Conservation (phyloP, 2,329 filamentous ascomycete species). For the Fusarium pininemorale region DNA sequence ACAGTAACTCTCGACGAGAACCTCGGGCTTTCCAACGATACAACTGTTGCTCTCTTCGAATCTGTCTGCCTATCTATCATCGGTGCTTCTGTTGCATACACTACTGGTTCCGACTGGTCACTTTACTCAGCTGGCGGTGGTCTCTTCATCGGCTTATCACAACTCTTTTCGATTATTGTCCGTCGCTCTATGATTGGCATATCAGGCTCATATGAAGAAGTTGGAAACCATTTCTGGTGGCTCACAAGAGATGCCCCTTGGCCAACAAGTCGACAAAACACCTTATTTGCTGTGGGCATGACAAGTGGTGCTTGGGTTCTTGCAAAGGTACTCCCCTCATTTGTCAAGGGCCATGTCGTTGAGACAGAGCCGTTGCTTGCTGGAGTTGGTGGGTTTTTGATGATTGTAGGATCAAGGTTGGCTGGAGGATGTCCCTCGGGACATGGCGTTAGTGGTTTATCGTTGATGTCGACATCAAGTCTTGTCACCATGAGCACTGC, state of each 20-base stretch:
- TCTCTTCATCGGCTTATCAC: constrained; percentile 65
- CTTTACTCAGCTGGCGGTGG: constrained; percentile 64
- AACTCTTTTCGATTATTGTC: constrained; percentile 63
- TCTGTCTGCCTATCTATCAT: constrained; percentile 53
- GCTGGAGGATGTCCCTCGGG: constrained; percentile 75
- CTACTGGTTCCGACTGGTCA: constrained; percentile 31
- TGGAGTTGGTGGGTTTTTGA: constrained; percentile 62
- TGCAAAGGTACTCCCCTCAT: constrained; percentile 45
- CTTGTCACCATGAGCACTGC: constrained; percentile 67
- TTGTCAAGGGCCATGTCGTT: constrained; percentile 39
- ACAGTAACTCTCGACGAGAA: constrained; percentile 50
- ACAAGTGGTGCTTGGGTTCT: constrained; percentile 56
- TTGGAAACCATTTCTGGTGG: constrained; percentile 64
- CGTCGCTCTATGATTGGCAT: constrained; percentile 67
- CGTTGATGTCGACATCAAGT: constrained; percentile 69
- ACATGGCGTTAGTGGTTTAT: constrained; percentile 74
- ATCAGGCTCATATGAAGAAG: constrained; percentile 69
- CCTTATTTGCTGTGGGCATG: constrained; percentile 64
- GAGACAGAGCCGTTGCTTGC: constrained; percentile 53
- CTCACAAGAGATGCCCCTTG: constrained; percentile 45
- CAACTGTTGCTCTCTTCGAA: constrained; percentile 55
- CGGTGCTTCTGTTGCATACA: constrained; percentile 47
- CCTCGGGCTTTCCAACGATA: constrained; percentile 51
- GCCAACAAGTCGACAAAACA: constrained; percentile 52
- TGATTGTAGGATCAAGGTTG: constrained; percentile 68